phyloP scores from a whole-genome alignment of 129 eudicot species.

The Flaveria trinervia region DNA sequence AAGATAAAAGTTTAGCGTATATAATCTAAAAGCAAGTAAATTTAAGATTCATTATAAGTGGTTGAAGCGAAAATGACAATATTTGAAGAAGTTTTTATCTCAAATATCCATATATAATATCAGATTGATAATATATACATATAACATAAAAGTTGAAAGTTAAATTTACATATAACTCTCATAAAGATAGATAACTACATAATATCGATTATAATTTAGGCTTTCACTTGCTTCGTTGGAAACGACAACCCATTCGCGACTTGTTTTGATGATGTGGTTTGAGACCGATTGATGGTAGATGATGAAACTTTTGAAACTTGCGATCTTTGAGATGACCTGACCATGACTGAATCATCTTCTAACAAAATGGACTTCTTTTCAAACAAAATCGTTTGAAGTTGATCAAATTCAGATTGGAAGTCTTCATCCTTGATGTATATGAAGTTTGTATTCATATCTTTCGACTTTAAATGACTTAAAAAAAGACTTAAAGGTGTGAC shows the following conservation, averaged over 20 bases:
- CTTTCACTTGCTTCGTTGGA: background rate
- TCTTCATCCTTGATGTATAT: slow-evolving; percentile 35
- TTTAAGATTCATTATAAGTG: no score
- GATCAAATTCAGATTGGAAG: slow-evolving; percentile 33
- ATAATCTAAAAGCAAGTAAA: no score
- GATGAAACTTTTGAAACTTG: slow-evolving; percentile 1
- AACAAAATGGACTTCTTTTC: slow-evolving; percentile 16
- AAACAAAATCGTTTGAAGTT: slow-evolving; percentile 3
- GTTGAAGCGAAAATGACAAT: no score
- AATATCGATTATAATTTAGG: background rate
- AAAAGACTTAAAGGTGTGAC: background rate
- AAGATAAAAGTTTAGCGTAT: no score
- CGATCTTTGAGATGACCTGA: slow-evolving; percentile 10
- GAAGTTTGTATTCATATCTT: slow-evolving; percentile 20
- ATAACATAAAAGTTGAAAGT: background rate
- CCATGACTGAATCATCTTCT: slow-evolving; percentile 21
- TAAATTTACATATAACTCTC: background rate
- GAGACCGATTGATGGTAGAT: background rate
- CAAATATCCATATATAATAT: background rate
- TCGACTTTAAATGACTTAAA: background rate
- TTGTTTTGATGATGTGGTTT: background rate
- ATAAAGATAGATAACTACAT: background rate
- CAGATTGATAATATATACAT: background rate
- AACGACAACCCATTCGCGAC: background rate
- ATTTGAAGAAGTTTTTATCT: background rate